Conservation (phyloP, 1,284 basidiomycete species). For the Grifola frondosa region DNA sequence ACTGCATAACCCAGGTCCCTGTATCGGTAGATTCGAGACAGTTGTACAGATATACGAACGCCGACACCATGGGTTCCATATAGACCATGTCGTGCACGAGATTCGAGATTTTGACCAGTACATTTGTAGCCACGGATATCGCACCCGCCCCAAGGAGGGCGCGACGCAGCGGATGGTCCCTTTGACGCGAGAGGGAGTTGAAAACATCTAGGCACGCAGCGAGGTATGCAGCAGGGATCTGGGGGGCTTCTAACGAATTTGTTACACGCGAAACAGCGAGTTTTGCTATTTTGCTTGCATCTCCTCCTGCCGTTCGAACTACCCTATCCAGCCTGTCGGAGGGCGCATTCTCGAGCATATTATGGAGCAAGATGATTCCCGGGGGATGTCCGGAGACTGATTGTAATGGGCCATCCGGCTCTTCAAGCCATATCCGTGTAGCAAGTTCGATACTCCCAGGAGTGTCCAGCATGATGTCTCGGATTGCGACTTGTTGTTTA, state of each 20-base stretch:
- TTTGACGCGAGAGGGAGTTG: slow-evolving; percentile 29
- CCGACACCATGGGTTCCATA: slow-evolving; percentile 30
- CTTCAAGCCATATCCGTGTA: slow-evolving; percentile 35
- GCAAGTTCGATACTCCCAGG: slow-evolving; percentile 35
- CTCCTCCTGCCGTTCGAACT: slow-evolving; percentile 26
- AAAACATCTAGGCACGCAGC: slow-evolving; percentile 34
- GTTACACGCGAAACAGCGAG: slow-evolving; percentile 30
- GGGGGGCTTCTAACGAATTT: slow-evolving; percentile 14
- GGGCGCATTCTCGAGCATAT: slow-evolving; percentile 26
- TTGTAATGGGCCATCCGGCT: slow-evolving; percentile 26
- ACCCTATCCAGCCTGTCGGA: slow-evolving; percentile 29
- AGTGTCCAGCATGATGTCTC: slow-evolving; percentile 31
- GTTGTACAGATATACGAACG: slow-evolving; percentile 35
- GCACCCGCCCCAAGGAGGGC: slow-evolving; percentile 34
- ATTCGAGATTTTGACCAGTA: slow-evolving; percentile 29
- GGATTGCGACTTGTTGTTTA: slow-evolving; percentile 27
- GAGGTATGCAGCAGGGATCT: slow-evolving; percentile 9
- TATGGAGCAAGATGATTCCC: slow-evolving; percentile 32
- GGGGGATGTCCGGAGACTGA: slow-evolving; percentile 27
- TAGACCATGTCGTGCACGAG: slow-evolving; percentile 25
- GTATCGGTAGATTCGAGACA: slow-evolving; percentile 39
- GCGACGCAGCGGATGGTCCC: slow-evolving; percentile 31
- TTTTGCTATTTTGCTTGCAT: slow-evolving; percentile 30
- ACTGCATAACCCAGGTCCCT: slow-evolving; percentile 37
- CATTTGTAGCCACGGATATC: slow-evolving; percentile 32